Conservation (phyloP, 352 stramenopile species). For the Phytophthora melonis region DNA sequence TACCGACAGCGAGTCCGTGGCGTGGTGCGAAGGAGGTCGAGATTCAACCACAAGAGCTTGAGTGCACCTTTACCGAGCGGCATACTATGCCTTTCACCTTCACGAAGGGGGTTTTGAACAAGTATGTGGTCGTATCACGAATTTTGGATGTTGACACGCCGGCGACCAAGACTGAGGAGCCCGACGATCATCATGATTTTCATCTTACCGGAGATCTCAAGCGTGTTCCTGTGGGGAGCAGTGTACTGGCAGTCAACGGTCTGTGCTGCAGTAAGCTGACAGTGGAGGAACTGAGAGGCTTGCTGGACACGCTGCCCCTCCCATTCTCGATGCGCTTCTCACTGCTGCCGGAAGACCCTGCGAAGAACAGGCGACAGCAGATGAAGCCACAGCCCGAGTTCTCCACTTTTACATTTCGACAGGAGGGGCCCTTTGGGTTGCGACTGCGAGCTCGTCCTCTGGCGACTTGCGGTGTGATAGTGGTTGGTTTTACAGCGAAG, state of each 20-base stretch:
- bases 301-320: slow-evolving; percentile 63
- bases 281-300: slow-evolving; percentile 63
- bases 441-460: slow-evolving; percentile 80
- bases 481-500: slow-evolving; percentile 72
- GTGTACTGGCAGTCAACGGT: slow-evolving; percentile 80
- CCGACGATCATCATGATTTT: slow-evolving; percentile 34
- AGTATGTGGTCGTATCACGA: slow-evolving; percentile 69
- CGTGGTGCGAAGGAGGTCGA: slow-evolving; percentile 79
- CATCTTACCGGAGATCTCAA: slow-evolving; percentile 45
- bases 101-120: slow-evolving; percentile 74
- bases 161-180: slow-evolving; percentile 9
- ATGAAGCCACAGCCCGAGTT: slow-evolving; percentile 60
- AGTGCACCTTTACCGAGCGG: slow-evolving; percentile 62
- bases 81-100: slow-evolving; percentile 72
- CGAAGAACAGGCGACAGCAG: slow-evolving; percentile 60
- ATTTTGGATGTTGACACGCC: slow-evolving; percentile 51
- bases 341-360: slow-evolving; percentile 62
- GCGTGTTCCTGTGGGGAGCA: slow-evolving; percentile 63
- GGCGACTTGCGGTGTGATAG: slow-evolving; percentile 72
- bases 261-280: slow-evolving; percentile 78
- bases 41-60: slow-evolving; percentile 75
- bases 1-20: slow-evolving; percentile 81
- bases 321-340: slow-evolving; percentile 79
- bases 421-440: slow-evolving; percentile 77
- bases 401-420: slow-evolving; percentile 75